Base-by-base conservation (phyloP, 371 early-diverging fungal genomes). In the Apophysomyces variabilis region DNA sequence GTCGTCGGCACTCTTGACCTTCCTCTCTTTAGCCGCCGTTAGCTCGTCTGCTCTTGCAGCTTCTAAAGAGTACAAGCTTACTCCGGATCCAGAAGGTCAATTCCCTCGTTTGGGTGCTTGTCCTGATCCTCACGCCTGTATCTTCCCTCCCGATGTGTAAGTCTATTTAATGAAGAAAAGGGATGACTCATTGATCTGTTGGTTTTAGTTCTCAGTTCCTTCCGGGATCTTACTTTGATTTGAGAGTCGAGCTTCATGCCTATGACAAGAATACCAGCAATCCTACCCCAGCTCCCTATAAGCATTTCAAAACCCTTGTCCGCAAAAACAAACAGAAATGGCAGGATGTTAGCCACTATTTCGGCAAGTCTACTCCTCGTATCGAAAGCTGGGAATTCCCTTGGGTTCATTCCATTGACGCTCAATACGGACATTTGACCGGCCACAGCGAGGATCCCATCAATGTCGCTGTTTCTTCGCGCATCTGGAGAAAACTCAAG, bases 161-260 rank as follows among this genome's bases (percentile, higher is more conserved):
- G 67, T 69, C 4, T 35, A n/a, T 45, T 16, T 11, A 36, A 32
- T 18, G 7, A n/a, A 26, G 32, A 26, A 26, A 26, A 26, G 32
- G 3, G 32, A 26, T 26, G 32, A 26, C 32, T 26, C 3, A 26
- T 26, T 3, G 3, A 26, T 3, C 3, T 26, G 32, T 26, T 26
- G 32, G 32, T 26, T 26, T 26, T 65, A 86, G 87, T 13, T 78
- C 85, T 7, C 78, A 83, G 66, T 86, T 87, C 63, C 62, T 87
- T 14, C 80, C 85, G 54, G 88, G 86, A 46, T 62, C 84, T 14
- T 75, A 73, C 62, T 87, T 87, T 66, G 88, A 87, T 54, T 73
- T 86, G 43, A 75, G 88, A 38, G 85, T 87, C 18, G 88, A 87
- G 71, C 66, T 85, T 44, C 88, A 87, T 62, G 84, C 83, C 37